A percentile compares a stretch with the other conserved stretches of the same genome.
These are phyloP conservation scores for Fusarium citri DNA, from an alignment of 2,329 filamentous ascomycete genomes.

Conservation along the genomic window DNA sequence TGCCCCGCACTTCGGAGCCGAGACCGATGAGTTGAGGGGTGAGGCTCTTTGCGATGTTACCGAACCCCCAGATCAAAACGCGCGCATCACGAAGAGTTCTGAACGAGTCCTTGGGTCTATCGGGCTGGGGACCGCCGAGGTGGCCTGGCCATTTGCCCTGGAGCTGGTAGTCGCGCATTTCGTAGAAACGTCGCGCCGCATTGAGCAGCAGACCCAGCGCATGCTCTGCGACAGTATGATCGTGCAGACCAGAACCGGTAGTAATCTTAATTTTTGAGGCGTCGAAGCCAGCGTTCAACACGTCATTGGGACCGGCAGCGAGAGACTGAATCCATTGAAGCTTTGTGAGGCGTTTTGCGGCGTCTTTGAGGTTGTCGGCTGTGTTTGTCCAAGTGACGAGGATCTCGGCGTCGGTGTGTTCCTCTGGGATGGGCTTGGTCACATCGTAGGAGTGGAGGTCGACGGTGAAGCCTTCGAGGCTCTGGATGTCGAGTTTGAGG, in stretches of 20 bases:
- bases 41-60: constrained; percentile 73
- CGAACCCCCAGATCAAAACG: constrained; percentile 73
- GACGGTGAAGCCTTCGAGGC: constrained; percentile 69
- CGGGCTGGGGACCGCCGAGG: constrained; percentile 70
- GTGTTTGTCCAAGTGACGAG: constrained; percentile 73
- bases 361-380: constrained; percentile 68
- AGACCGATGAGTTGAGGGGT: constrained; percentile 64
- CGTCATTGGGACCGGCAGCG: constrained; percentile 74
- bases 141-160: constrained; percentile 69
- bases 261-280: constrained; percentile 62
- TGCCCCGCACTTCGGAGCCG: constrained; percentile 68
- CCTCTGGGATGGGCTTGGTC: constrained; percentile 65
- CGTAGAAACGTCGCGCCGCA: constrained; percentile 67
- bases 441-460: constrained; percentile 71
- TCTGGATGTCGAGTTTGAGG: constrained; percentile 65
- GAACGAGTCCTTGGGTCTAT: constrained; percentile 67
- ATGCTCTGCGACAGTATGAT: constrained; percentile 74
- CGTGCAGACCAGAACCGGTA: constrained; percentile 72
- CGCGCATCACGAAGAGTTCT: constrained; percentile 69
- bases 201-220: constrained; percentile 67
- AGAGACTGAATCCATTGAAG: constrained; percentile 75
- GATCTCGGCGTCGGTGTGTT: constrained; percentile 68
- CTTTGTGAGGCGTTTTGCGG: constrained; percentile 64
- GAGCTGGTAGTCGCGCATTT: constrained; percentile 72
- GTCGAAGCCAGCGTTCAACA: constrained; percentile 71